A percentile compares a stretch with the other conserved stretches of the same genome.
These are phyloP conservation scores for Curvularia sp. DNA, from an alignment of 2,329 filamentous ascomycete species.

Conservation along the genomic window DNA sequence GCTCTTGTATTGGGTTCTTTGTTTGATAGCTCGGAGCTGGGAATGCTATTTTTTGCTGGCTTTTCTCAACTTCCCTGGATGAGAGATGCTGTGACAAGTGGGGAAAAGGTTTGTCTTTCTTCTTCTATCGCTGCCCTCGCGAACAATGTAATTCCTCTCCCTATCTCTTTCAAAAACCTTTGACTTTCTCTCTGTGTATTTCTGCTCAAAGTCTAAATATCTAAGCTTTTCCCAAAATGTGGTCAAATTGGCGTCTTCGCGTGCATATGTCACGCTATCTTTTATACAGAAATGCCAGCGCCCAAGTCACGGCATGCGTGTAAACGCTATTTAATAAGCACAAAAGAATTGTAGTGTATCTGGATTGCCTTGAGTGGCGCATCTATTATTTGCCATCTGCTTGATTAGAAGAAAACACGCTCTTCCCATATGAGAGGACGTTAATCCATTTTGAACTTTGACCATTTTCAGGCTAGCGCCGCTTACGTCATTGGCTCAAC, in stretches of 20 bases:
- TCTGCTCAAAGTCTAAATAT: background rate
- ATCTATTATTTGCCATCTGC: background rate
- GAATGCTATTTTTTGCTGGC: no score
- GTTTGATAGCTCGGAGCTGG: no score
- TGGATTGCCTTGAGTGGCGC: background rate
- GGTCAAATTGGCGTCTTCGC: background rate
- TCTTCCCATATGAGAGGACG: background rate
- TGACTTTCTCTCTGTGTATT: no score
- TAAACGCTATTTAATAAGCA: background rate
- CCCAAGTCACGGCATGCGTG: background rate
- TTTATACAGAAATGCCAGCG: background rate
- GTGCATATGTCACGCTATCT: background rate
- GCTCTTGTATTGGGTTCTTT: no score
- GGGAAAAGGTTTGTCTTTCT: background rate
- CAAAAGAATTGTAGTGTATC: background rate
- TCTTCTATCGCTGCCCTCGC: background rate
- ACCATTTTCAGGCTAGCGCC: conserved; percentile 1
- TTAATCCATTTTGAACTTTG: background rate
- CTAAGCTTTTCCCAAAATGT: background rate
- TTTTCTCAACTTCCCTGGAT: no score
- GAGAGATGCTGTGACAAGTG: background rate
- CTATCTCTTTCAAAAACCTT: no score
- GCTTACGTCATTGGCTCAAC: conserved; percentile 2
- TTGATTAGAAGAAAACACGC: background rate
- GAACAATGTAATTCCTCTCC: background rate